Base-by-base conservation (phyloP, 768 basidiomycete genomes). In the Nidula microcarpa region DNA sequence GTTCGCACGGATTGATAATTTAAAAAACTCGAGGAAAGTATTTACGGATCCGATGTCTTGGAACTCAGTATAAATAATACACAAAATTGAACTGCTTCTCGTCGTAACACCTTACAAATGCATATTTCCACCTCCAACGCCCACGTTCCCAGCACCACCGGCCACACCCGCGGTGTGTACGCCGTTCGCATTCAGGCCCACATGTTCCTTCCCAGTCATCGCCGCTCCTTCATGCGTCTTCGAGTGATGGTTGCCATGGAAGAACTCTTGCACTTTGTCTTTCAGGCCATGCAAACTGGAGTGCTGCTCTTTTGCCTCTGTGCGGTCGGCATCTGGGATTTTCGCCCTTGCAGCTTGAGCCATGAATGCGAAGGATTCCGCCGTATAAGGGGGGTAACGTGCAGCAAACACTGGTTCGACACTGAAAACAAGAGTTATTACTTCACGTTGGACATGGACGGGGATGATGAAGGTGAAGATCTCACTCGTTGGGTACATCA, bases 321-420 rank as follows among this genome's bases (percentile, higher is more conserved):
- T n/a, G n/a, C n/a, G n/a, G n/a, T n/a, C n/a, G n/a, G n/a, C n/a
- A n/a, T n/a, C n/a, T n/a, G 37, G 37, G n/a, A 39, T n/a, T 9
- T 39, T 8, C n/a, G 8, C 43, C 14, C 58, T 49, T 16, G 65
- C 53, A 1, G 59, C 43, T 9, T 52, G 60, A 1, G 62, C 51
- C 49, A 77, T 63, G 51, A 70, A 53, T 2, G 65, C 65, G 8
- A 71, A 49, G 13, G 69, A 66, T 18, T 72, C 67, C n/a, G 67
- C 53, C 1, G 75, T 74, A 51, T 81, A 81, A 0, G 83, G 83
- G 5, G 81, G 78, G 61, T 84, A 85, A 1, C 81, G 74, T 6
- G 63, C 55, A 1, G 60, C 64, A 34, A 79, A 54, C 47, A 65
- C 57, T 2, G 64, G 65, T 55, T 84, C 80, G 5, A 67, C 64